phyloP scores from a whole-genome alignment of 164 flowering plant species.

The Tetracentron sinense region DNA sequence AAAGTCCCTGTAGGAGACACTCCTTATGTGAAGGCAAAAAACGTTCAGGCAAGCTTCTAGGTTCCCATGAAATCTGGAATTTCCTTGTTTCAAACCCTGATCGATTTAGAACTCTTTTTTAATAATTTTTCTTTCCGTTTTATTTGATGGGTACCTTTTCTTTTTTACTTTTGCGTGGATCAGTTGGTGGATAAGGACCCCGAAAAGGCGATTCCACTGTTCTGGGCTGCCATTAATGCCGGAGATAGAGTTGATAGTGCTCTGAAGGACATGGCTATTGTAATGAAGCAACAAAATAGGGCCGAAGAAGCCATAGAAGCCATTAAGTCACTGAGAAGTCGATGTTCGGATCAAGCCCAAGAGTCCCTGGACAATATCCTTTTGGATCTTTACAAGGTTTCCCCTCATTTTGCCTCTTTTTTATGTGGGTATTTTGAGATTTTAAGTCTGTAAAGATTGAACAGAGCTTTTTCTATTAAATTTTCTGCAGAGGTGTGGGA shows the following conservation, averaged over 20 bases:
- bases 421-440: background rate
- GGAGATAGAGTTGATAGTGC: constrained; percentile 61
- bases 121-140: background rate
- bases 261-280: constrained; percentile 56
- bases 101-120: background rate
- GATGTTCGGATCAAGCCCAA: constrained; percentile 43
- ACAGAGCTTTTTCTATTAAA: background rate
- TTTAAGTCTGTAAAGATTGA: background rate
- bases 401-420: background rate
- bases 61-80: background rate
- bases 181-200: constrained; percentile 46
- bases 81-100: background rate
- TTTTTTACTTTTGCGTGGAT: background rate
- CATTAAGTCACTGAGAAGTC: constrained; percentile 40
- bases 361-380: constrained; percentile 52
- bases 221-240: constrained; percentile 53
- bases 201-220: constrained; percentile 40
- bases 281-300: constrained; percentile 50
- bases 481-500: constrained; percentile 62
- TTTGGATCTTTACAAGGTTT: constrained; percentile 48
- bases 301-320: constrained; percentile 55
- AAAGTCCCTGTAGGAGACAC: constrained; percentile 90
- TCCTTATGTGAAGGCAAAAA: constrained; percentile 93
- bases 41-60: constrained; percentile 62
- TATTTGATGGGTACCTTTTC: background rate